Base-by-base conservation (phyloP, 2,329 filamentous ascomycete species). In the Pyricularia sp. region DNA sequence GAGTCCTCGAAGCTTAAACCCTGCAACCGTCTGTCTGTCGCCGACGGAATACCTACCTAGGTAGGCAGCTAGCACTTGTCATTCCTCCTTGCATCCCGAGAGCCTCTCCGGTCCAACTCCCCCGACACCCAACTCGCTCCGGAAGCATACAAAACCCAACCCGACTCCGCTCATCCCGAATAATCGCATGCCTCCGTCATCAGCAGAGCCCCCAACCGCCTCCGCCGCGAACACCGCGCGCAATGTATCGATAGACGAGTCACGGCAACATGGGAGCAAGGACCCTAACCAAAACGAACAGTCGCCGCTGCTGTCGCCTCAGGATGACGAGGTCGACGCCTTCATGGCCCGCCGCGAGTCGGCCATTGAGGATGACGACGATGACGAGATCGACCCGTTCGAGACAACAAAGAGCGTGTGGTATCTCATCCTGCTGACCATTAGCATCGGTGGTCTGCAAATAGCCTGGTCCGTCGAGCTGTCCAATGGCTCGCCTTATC, bases 391-490 rank as follows among this genome's bases (percentile, higher is more conserved):
- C 6, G 81, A 84, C 71, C 78, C 80, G 20, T 82, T 79, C 68
- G 85, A 93, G 74, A 83, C 86, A 70, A 90, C 90, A 28, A 97
- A 94, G 83, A 94, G 91, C 78, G 82, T 89, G 64, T 93, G 90
- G 88, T 97, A 97, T 78, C 83, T 98, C 74, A 86, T 96, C 73
- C 82, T 97, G 71, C 81, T 98, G 78, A 97, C 94, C 7, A 83
- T 97, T 71, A 89, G 92, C 76, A 92, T 97, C 73, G 92, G 92
- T 70, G 94, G 92, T 28, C 82, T 98, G 71, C 94, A 98, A 80
- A 91, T 98, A 73, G 93, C 94, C 31, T 98, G 94, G 94, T 94
- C 94, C 1, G 93, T 97, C 61, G 94, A 98, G 79, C 84, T 97
- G 61, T 97, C 93, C 68, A 94, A 97, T 81, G 94, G 94, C 73